Base-by-base conservation (phyloP, 2,329 filamentous ascomycete genomes). In the Cytospora leucostoma region DNA sequence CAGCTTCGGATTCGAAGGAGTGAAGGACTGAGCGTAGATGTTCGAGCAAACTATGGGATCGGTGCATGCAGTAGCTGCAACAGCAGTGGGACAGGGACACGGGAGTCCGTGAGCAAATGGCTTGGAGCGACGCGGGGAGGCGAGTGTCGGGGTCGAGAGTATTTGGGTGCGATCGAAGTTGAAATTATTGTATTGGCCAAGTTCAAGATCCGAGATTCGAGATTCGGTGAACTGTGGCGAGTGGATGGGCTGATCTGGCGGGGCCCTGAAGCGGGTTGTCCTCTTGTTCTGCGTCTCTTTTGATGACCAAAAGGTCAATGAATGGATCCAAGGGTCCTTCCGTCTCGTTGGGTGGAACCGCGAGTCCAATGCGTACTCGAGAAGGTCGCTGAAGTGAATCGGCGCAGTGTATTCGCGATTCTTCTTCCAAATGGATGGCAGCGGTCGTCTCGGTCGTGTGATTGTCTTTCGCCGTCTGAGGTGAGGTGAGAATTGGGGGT, bases 31-130 rank as follows among this genome's bases (percentile, higher is more conserved):
- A 53, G 12, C 51, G 59, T 55, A 49, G 51, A 44, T 61, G 59
- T 44, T 53, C 33, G 54, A 61, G 52, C 37, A 61, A 66, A 66
- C 61, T 61, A 59, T 66, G 64, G 59, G 55, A 47, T 65, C 53
- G 61, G 61, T 60, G 56, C 54, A 58, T 61, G 64, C 61, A 57
- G 32, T 6, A 40, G 53, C 44, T 57, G 40, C 15, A 40, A 17
- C 7, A 44, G 40, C 7, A 47, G 44, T 47, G 44, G 44, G 53
- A 61, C 56, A 66, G 64, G 27, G 58, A 52, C 59, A 61, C 52
- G 53, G 59, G 49, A 51, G 49, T 57, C 61, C 54, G 61, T 51
- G 61, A 53, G 61, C 54, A 50, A 27, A 62, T 53, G 59, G 54
- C 50, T 62, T 44, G 53, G 33, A 64, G 53, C 55, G 64, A 61